Conservation (phyloP, 2,329 filamentous ascomycete species). For the Lasiodiplodia sp. region DNA sequence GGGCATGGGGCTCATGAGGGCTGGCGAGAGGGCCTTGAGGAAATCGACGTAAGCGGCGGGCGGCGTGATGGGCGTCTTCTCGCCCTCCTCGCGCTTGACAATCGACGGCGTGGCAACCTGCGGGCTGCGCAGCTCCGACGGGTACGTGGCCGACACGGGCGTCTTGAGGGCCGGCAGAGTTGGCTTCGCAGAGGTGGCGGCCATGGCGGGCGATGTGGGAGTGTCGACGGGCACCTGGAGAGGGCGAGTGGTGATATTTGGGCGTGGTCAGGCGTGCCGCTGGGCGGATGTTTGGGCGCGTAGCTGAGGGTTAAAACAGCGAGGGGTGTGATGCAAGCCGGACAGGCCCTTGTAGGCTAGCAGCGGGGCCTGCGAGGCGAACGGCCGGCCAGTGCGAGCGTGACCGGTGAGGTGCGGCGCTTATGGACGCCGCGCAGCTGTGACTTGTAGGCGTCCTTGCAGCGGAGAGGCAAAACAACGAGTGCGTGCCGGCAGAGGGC, state of each 20-base stretch:
- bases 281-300: constrained; percentile 23
- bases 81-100: constrained; percentile 69
- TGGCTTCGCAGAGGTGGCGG: constrained; percentile 51
- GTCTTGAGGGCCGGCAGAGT: constrained; percentile 55
- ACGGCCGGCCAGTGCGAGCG: constrained; percentile 29
- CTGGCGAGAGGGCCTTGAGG: constrained; percentile 77
- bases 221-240: constrained; percentile 1
- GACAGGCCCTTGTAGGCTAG: constrained; percentile 26
- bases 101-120: constrained; percentile 66
- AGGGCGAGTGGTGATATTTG: constrained; percentile 35
- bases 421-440: constrained; percentile 16
- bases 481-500: background rate
- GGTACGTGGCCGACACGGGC: constrained; percentile 67
- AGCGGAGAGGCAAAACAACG: background rate
- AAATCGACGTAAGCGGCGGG: constrained; percentile 92
- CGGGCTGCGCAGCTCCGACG: constrained; percentile 67
- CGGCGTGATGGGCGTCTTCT: constrained; percentile 88
- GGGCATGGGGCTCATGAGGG: constrained; percentile 72
- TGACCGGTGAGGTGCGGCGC: constrained; percentile 36
- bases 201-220: constrained; percentile 40
- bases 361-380: constrained; percentile 21
- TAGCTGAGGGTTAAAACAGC: constrained; percentile 30
- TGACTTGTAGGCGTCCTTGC: constrained; percentile 23
- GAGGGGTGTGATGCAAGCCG: constrained; percentile 39
- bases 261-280: constrained; percentile 28